Base-by-base conservation (phyloP, 2,329 filamentous ascomycete genomes). In the Cercospora citrullina region DNA sequence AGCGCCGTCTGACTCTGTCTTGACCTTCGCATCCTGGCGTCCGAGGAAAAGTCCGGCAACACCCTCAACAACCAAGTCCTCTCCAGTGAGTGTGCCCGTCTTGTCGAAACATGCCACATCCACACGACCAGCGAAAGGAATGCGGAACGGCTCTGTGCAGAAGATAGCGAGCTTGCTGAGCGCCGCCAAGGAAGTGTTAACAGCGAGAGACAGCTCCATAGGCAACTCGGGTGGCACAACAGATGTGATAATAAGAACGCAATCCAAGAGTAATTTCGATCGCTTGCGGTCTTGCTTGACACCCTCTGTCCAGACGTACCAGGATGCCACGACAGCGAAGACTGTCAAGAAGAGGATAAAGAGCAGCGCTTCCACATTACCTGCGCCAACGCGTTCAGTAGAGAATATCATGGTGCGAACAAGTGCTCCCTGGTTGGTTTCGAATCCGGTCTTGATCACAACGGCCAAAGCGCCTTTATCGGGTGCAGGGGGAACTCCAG, bases 351-450 rank as follows among this genome's bases (percentile, higher is more conserved):
- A 99, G 68, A 99, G 86, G 73, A 99, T 99, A 84, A 99, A 99
- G 69, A 96, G 86, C n/a, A 99, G 83, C 1, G 95, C 95, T 81
- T 99, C 95, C 55, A 90, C 90, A 77, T 99, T 98, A 83, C 97
- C 97, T 74, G 95, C 95, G n/a, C 94, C 98, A 26, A 99, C 94
- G 72, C 94, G 93, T 81, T 99, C 95, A 1, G 95, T 99, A 1
- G 96, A 97, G 84, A 97, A 99, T 77, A 99, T 99, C 95, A 99
- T 99, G 73, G 95, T 99, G 70, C 95, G 91, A 69, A 99, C 95
- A 68, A 99, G 87, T 80, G 93, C 97, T 71, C 95, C 95, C 81
- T 99, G 96, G 66, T 94, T 98, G 10, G 95, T 99, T 82, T 99
- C 96, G 76, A 99, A 99, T 12, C 95, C 95, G 64, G 95, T 99